Conservation (phyloP, 83 land plant species). For the Diphasiastrum complanatum region DNA sequence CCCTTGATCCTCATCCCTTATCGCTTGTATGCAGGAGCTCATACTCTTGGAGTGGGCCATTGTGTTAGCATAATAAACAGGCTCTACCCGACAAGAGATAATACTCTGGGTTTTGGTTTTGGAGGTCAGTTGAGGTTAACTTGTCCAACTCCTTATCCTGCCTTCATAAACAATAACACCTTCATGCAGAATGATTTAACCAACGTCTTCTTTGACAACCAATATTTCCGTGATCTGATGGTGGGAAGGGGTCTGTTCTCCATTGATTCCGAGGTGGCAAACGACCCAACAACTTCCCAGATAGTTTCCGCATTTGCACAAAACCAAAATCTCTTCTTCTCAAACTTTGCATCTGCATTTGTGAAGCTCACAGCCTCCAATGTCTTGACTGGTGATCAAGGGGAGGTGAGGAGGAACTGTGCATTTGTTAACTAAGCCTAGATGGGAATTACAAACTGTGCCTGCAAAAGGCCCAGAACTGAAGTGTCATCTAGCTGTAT, state of each 20-base stretch:
- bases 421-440: constrained; percentile 1
- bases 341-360: not conserved
- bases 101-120: not conserved
- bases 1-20: too few relatives aligned
- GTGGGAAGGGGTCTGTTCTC: constrained; percentile 2
- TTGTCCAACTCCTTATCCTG: constrained; percentile 5
- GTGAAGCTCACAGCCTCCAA: constrained; percentile 1
- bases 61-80: constrained; percentile 10
- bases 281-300: not conserved
- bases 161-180: not conserved
- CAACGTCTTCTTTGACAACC: constrained; percentile 9
- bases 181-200: constrained; percentile 3
- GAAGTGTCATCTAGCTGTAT: too few relatives aligned
- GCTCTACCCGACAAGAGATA: constrained; percentile 2
- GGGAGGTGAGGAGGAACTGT: constrained; percentile 1
- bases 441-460: too few relatives aligned
- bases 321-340: constrained; percentile 6
- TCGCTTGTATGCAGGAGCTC: constrained; percentile 9
- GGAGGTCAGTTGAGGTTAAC: not conserved
- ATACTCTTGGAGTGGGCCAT: constrained; percentile 12
- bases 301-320: not conserved
- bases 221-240: constrained; percentile 5
- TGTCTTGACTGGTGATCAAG: not conserved
- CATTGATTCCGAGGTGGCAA: constrained; percentile 3
- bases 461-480: too few relatives aligned